These are phyloP conservation scores for Elaeis guineensis DNA, from an alignment of 176 grass and related monocot genomes.

Conservation along the genomic window DNA sequence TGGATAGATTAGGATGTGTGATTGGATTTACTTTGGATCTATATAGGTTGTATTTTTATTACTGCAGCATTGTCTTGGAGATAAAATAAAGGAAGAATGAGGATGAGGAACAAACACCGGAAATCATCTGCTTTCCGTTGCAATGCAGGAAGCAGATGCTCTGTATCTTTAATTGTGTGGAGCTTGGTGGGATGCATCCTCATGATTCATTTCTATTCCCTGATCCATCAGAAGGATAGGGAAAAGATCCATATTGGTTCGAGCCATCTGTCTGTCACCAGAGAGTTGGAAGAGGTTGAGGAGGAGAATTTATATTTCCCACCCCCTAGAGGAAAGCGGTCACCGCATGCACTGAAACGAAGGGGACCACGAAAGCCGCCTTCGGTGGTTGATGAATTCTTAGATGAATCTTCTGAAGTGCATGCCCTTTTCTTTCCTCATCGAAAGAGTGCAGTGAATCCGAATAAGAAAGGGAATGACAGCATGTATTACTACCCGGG, in stretches of 20 bases:
- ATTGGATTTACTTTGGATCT: conserved; percentile 1
- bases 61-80: conserved; percentile 41
- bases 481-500: conserved; percentile 55
- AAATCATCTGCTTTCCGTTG: conserved; percentile 70
- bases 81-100: conserved; percentile 47
- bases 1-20: background rate
- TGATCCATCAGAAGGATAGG: conserved; percentile 30
- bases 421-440: conserved; percentile 85
- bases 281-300: conserved; percentile 70
- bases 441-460: conserved; percentile 32
- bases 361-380: conserved; percentile 64
- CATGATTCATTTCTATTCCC: conserved; percentile 54
- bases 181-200: conserved; percentile 43
- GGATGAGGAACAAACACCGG: conserved; percentile 65
- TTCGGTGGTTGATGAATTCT: conserved; percentile 76
- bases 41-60: conserved; percentile 9
- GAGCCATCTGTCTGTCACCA: conserved; percentile 17
- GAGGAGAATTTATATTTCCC: conserved; percentile 53
- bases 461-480: conserved; percentile 39
- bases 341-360: conserved; percentile 75
- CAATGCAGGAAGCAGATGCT: conserved; percentile 33
- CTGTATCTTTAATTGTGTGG: conserved; percentile 37
- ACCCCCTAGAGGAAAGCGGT: conserved; percentile 53
- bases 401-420: conserved; percentile 75
- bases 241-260: conserved; percentile 18